Percentiles rank a stretch among this genome's conserved stretches.
Conservation (phyloP, 441 rosid genomes). For the Populus hybrid region DNA sequence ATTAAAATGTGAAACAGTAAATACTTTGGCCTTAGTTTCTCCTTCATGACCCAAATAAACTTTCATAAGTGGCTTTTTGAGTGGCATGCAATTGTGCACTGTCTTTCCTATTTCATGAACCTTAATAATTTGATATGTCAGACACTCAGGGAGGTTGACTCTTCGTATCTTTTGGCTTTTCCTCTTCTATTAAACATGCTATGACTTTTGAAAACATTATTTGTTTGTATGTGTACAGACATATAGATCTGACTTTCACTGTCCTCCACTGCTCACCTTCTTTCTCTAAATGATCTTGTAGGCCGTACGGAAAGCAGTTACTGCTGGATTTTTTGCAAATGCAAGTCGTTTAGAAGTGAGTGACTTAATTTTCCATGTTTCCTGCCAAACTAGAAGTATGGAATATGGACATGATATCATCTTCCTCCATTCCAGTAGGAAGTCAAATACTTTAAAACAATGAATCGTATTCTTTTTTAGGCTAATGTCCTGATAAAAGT, state of each 20-base stretch:
- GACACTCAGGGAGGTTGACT: too few species aligned
- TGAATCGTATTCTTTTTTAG: neutral
- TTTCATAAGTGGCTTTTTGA: too few species aligned
- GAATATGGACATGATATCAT: neutral
- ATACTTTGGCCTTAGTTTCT: neutral
- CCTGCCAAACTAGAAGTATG: neutral
- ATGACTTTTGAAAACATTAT: neutral
- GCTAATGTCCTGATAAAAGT: conserved; percentile 11
- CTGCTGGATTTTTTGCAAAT: conserved; percentile 86
- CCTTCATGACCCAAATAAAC: neutral
- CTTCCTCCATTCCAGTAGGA: neutral
- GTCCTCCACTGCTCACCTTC: neutral
- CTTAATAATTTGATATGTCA: too few species aligned
- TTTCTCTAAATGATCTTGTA: conserved; percentile 25
- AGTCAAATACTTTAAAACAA: neutral
- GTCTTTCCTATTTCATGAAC: neutral
- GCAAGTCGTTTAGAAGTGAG: conserved; percentile 82
- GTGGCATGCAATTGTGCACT: too few species aligned
- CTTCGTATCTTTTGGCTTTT: too few species aligned
- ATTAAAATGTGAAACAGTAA: neutral
- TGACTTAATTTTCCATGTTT: conserved; percentile 14
- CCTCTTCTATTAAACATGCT: neutral
- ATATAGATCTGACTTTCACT: neutral
- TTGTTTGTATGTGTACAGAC: neutral
- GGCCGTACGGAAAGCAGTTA: conserved; percentile 81